Evolutionary conservation across 441 rosid genomes (phyloP).

Genomic region (Adansonia rubrostipa): DNA sequence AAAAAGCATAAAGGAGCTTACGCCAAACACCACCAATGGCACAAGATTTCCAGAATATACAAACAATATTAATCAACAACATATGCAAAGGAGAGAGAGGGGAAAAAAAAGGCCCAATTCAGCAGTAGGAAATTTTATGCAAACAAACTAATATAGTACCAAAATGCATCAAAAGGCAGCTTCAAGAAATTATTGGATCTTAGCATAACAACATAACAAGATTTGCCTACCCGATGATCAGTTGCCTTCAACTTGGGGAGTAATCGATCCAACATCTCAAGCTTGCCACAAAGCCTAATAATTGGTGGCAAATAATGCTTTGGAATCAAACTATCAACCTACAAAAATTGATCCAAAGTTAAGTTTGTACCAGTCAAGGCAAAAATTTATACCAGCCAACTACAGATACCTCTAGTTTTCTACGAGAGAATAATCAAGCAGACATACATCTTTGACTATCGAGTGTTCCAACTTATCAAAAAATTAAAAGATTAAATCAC

Average conservation of each 20-base stretch:
- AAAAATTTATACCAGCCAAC: slow-evolving; percentile 15
- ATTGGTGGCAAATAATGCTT: slow-evolving; percentile 85
- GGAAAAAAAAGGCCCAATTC: neutral
- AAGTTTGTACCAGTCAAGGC: slow-evolving; percentile 23
- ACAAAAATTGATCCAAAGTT: slow-evolving; percentile 37
- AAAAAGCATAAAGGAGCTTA: slow-evolving; percentile 1
- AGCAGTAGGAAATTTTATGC: neutral
- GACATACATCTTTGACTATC: neutral
- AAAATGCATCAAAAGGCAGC: neutral
- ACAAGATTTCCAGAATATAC: neutral
- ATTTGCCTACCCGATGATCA: slow-evolving; percentile 80
- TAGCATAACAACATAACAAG: slow-evolving; percentile 29
- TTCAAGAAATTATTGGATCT: slow-evolving; percentile 7
- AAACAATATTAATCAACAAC: neutral
- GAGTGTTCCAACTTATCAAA: neutral
- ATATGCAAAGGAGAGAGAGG: neutral
- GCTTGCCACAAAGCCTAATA: slow-evolving; percentile 92
- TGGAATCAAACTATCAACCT: slow-evolving; percentile 83
- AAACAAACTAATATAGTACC: slow-evolving; percentile 18
- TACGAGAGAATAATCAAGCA: slow-evolving; percentile 13
- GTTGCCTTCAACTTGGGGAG: slow-evolving; percentile 93
- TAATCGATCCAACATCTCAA: slow-evolving; percentile 94
- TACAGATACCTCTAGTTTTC: slow-evolving; percentile 9
- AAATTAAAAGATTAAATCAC: neutral
- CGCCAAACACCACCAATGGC: slow-evolving; percentile 12